A percentile compares a stretch with the other conserved stretches of the same genome.
phyloP scores from a whole-genome alignment of 345 rosid species.

The Hevea brasiliensis region DNA sequence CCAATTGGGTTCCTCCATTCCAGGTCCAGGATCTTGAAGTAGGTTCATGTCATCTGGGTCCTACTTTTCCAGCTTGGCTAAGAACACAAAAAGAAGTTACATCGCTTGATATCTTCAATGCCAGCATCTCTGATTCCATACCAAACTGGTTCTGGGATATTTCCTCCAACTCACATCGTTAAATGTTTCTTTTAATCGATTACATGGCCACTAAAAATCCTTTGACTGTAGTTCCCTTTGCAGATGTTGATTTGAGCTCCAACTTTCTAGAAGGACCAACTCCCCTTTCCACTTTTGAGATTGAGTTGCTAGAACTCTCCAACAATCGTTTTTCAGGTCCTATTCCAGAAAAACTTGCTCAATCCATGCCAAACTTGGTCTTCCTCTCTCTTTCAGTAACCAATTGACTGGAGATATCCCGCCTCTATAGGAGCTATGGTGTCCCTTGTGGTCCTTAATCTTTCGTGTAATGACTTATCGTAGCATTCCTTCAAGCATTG shows the following conservation, averaged over 20 bases:
- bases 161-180: conserved; percentile 10
- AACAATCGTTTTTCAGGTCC: conserved; percentile 20
- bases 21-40: conserved; percentile 41
- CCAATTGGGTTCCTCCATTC: conserved; percentile 62
- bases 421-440: conserved; percentile 8
- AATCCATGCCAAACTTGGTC: conserved; percentile 10
- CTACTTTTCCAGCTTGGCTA: conserved; percentile 61
- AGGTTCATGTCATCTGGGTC: conserved; percentile 54
- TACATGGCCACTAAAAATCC: conserved; percentile 15
- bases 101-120: conserved; percentile 40
- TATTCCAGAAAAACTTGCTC: not conserved
- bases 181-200: conserved; percentile 22
- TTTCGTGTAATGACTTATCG: conserved; percentile 14
- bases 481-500: conserved; percentile 19
- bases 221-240: conserved; percentile 13
- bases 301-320: conserved; percentile 20
- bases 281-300: conserved; percentile 13
- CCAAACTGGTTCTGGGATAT: conserved; percentile 48
- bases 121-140: conserved; percentile 49
- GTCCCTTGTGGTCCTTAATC: conserved; percentile 15
- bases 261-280: conserved; percentile 23
- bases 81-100: conserved; percentile 48
- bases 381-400: conserved; percentile 23
- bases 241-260: conserved; percentile 30
- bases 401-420: conserved; percentile 10